Evolutionary conservation across 2,329 filamentous ascomycete species (phyloP), one percentile per base, ranked within the genome.

Genomic region (Aureobasidium sp.): DNA sequence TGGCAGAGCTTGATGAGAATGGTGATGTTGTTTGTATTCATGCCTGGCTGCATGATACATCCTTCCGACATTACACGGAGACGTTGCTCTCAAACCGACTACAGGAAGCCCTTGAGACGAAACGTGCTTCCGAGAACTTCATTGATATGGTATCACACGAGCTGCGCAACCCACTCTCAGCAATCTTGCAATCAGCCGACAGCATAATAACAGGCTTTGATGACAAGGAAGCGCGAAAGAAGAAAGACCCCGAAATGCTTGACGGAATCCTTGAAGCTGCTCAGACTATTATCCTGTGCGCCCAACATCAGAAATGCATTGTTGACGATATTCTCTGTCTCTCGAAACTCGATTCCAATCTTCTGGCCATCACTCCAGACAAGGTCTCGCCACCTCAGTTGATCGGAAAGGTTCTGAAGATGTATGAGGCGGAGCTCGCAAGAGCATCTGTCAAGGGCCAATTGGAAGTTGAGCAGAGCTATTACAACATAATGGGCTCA

Each of bases 311-410:
- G 58, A 73, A 75, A 66, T 74, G 80, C 11, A 84, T 84, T 45
- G 81, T 84, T 4, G 81, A 84, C 66, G 82, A 84, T 66, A 78
- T 84, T 0, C 69, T 84, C 29, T 83, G 80, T 3, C 70, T 84
- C 15, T 80, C 77, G 3, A 82, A 74, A n/a, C 69, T 76, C 10
- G 74, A 76, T 36, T 73, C 73, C 1, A 67, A 74, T n/a, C 67
- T 76, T 54, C 68, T 76, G 13, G 73, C 78, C 4, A 80, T 83
- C 33, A 80, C 78, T 2, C 80, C 82, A 0, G 78, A 78, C 60
- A 75, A 75, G 38, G 76, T 80, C 7, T 76, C 77, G 59, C 74
- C 77, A 2, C 68, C 75, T 2, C 75, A 75, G 40, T 69, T 82
- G 3, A 69, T 81, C n/a, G 69, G 69, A 16, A 75, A 73, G 42